Conservation (phyloP, 768 basidiomycete species). For the Naganishia friedmannii region DNA sequence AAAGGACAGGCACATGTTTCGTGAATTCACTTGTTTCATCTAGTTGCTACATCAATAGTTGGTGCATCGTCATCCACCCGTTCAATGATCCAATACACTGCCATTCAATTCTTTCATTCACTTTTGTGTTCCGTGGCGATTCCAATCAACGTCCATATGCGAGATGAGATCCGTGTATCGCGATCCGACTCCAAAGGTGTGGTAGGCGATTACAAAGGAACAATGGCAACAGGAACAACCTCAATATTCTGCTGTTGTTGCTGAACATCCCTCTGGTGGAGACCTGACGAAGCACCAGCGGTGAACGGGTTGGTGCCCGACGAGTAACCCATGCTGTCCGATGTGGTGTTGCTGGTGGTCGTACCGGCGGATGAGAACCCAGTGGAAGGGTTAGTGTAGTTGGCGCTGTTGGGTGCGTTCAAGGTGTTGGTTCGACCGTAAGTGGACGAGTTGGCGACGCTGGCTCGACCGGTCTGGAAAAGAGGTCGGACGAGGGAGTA, state of each 20-base stretch:
- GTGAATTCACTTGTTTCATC: neutral
- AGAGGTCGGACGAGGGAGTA: conserved; percentile 72
- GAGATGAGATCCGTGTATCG: neutral
- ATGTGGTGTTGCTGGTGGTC: conserved; percentile 24
- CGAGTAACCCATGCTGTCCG: conserved; percentile 28
- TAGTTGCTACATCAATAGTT: neutral
- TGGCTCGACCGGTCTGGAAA: conserved; percentile 58
- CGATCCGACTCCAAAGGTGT: neutral
- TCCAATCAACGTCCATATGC: neutral
- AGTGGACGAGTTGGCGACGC: conserved; percentile 19
- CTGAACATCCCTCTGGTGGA: neutral
- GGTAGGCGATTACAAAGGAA: conserved; percentile 1
- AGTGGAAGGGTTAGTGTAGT: conserved; percentile 51
- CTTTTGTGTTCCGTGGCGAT: neutral
- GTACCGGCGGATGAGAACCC: conserved; percentile 37
- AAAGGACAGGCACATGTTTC: too few relatives aligned
- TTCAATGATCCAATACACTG: neutral
- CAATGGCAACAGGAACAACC: neutral
- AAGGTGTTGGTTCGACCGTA: conserved; percentile 24
- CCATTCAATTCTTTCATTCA: too few relatives aligned
- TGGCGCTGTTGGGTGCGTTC: conserved; percentile 32
- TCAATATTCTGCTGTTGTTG: neutral
- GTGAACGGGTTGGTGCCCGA: conserved; percentile 24
- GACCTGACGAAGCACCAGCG: neutral
- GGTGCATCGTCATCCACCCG: neutral